Evolutionary conservation across 2,329 filamentous ascomycete genomes (phyloP).

Genomic region (Claviceps quebecensis): DNA sequence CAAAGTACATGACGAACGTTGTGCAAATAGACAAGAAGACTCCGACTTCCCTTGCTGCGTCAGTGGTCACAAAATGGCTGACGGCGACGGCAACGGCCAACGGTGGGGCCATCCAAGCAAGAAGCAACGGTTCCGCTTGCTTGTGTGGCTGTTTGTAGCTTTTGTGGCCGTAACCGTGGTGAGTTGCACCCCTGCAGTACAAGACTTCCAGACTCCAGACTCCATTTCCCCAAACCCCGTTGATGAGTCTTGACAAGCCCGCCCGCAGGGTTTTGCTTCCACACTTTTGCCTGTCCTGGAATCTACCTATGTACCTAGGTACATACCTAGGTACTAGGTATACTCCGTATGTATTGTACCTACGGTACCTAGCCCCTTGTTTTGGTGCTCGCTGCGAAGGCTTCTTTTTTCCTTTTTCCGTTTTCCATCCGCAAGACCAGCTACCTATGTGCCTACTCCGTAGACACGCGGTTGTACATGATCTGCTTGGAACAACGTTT

Average conservation of each 20-base stretch:
- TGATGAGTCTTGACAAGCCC: no score
- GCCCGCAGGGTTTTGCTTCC: neutral
- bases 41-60: no score
- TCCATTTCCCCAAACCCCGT: neutral
- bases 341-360: no score
- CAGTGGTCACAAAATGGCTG: neutral
- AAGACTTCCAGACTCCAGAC: neutral
- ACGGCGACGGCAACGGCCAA: neutral
- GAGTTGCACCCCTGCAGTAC: neutral
- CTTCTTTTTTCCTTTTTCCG: no score
- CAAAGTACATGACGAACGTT: neutral
- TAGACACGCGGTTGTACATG: no score
- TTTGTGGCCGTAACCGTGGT: neutral
- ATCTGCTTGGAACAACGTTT: no score
- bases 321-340: no score
- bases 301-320: no score
- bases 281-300: neutral
- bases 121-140: neutral
- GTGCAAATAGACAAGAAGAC: neutral
- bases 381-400: no score
- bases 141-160: constrained; percentile 1
- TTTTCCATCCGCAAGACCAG: no score
- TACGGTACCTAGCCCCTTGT: neutral
- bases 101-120: neutral
- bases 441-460: no score